phyloP scores from a whole-genome alignment of 2,329 filamentous ascomycete genomes.

The Sphaerulina vaccinii region DNA sequence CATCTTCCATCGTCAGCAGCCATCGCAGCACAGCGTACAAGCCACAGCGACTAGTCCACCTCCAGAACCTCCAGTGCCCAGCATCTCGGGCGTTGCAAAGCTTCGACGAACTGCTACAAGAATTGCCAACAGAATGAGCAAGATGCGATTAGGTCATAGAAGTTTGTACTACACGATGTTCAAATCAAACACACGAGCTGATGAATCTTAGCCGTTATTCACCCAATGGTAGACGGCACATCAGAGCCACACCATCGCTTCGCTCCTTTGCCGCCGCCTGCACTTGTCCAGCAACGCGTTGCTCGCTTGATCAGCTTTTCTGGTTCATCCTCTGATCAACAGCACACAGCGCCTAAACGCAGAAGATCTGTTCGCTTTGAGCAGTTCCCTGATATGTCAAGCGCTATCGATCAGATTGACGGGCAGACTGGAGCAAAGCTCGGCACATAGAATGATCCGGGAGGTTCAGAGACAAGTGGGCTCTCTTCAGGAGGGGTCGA shows the following conservation, averaged over 20 bases:
- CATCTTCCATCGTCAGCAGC: slow-evolving; percentile 15
- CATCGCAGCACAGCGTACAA: slow-evolving; percentile 1
- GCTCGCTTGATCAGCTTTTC: slow-evolving; percentile 8
- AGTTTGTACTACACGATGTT: neutral
- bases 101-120: slow-evolving; percentile 23
- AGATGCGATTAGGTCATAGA: neutral
- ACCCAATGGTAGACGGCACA: slow-evolving; percentile 22
- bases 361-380: slow-evolving; percentile 31
- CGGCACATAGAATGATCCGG: neutral
- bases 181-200: neutral
- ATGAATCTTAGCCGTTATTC: too few species aligned
- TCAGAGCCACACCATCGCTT: slow-evolving; percentile 26
- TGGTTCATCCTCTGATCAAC: slow-evolving; percentile 18
- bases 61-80: neutral
- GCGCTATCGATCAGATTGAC: slow-evolving; percentile 23
- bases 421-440: slow-evolving; percentile 16
- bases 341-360: slow-evolving; percentile 18
- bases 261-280: slow-evolving; percentile 23
- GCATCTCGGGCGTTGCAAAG: slow-evolving; percentile 1
- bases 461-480: slow-evolving; percentile 2
- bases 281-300: slow-evolving; percentile 9
- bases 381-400: slow-evolving; percentile 6
- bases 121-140: slow-evolving; percentile 10
- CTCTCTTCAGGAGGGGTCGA: slow-evolving; percentile 2
- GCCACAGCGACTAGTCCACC: slow-evolving; percentile 9